Evolutionary conservation across 371 early-diverging fungal genomes (phyloP), one percentile per base, ranked within the genome.

Genomic region (Rhizomucor pusillus): DNA sequence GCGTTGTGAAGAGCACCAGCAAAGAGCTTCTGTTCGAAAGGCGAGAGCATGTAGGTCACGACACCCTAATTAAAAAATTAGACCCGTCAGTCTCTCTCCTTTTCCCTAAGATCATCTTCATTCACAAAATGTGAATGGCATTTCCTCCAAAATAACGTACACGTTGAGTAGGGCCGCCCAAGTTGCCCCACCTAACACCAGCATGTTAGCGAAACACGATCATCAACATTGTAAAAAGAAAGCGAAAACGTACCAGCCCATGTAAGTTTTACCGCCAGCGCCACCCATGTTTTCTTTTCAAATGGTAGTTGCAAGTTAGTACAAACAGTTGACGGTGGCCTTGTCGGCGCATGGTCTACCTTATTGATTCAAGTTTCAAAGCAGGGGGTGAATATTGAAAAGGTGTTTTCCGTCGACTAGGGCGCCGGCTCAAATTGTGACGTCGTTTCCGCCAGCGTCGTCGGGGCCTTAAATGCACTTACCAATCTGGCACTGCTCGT

Each of bases 1-100:
- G 88, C 89, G 55, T 87, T 82, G 63, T 77, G 80, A 52, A 83
- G 68, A 47, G 80, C 85, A 63, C 89, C 89, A 56, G 88, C 88
- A 55, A 89, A 90, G 57, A 85, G 75, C 59, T 82, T 85, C 73
- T 90, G 90, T 73, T 90, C 84, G 77, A 80, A 90, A 39, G 90
- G 87, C 33, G 92, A 92, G 47, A 90, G 69, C 53, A 80, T 53
- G 78, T 92, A 92, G 20, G 84, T 81, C 50, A 75, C 79, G 52
- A 90, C 77, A 66, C 88, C 88, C 78, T 84, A 81, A 62, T 29
- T 29, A 29, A 29, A 29, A 46, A 46, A 24, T 5, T 25, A 45
- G 1, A 20, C n/a, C n/a, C n/a, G n/a, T 14, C 22, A 45, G 12
- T 54, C 34, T 43, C 37, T 58, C 40, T 36, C 23, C 39, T 18